Conservation (phyloP, 202 grass and related monocot genomes). For the Eragrostis tef region DNA sequence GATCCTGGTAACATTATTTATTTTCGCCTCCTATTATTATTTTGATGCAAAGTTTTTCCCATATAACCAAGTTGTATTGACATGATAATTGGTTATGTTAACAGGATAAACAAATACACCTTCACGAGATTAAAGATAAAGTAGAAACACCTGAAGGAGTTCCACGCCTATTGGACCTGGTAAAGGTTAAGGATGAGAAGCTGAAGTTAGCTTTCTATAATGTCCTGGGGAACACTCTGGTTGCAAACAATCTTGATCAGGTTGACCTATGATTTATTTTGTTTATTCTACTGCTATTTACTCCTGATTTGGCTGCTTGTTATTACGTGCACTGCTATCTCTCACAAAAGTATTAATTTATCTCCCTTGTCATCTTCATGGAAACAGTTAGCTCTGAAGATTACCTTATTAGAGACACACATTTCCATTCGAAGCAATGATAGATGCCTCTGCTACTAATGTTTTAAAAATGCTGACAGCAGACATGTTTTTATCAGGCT, state of each 20-base stretch:
- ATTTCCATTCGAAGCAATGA: constrained; percentile 34
- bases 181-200: constrained; percentile 86
- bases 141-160: constrained; percentile 82
- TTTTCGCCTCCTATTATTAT: constrained; percentile 36
- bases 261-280: constrained; percentile 50
- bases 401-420: background rate
- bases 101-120: constrained; percentile 86
- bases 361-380: background rate
- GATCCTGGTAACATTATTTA: constrained; percentile 72
- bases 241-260: constrained; percentile 86
- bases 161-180: constrained; percentile 90
- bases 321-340: constrained; percentile 19
- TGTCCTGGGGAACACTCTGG: constrained; percentile 78
- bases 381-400: constrained; percentile 2
- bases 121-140: constrained; percentile 58
- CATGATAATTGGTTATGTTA: constrained; percentile 30
- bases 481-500: constrained; percentile 63
- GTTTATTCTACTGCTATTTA: constrained; percentile 20
- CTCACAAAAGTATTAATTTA: background rate
- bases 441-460: background rate
- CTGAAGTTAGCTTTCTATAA: constrained; percentile 85
- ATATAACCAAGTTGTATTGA: constrained; percentile 29
- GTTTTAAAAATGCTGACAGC: constrained; percentile 19
- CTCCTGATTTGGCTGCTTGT: constrained; percentile 4
- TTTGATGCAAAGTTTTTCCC: background rate